Percentiles rank a stretch among this genome's conserved stretches.
These are phyloP conservation scores for Hypoxylon sp. DNA, from an alignment of 2,329 filamentous ascomycete genomes.

Conservation along the genomic window DNA sequence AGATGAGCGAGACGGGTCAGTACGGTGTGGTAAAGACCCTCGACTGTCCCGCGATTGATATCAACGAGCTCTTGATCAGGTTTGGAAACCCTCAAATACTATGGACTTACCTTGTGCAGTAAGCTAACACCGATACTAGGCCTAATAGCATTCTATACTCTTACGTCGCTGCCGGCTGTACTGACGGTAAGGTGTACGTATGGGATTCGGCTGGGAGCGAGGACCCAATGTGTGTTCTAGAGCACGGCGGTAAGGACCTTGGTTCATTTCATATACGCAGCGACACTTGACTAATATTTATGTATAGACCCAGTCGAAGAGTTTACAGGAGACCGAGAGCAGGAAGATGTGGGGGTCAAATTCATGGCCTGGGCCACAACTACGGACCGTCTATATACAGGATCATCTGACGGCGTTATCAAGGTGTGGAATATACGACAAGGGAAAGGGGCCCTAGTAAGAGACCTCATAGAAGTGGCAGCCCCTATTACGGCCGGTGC, in stretches of 20 bases:
- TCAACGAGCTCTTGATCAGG: slow-evolving; percentile 68
- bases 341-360: slow-evolving; percentile 68
- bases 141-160: slow-evolving; percentile 59
- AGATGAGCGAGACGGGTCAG: slow-evolving; percentile 43
- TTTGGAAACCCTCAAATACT: slow-evolving; percentile 37
- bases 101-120: not conserved
- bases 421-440: slow-evolving; percentile 69
- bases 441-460: slow-evolving; percentile 54
- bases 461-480: slow-evolving; percentile 61
- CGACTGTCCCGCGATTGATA: slow-evolving; percentile 66
- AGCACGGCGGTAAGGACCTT: slow-evolving; percentile 56
- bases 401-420: slow-evolving; percentile 68
- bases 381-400: slow-evolving; percentile 67
- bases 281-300: slow-evolving; percentile 25
- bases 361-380: slow-evolving; percentile 69
- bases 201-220: slow-evolving; percentile 68
- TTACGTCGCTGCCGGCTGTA: slow-evolving; percentile 68
- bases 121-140: slow-evolving; percentile 45
- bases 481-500: slow-evolving; percentile 65
- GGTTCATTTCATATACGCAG: slow-evolving; percentile 45
- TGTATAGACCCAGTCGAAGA: slow-evolving; percentile 46
- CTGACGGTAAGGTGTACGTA: slow-evolving; percentile 67
- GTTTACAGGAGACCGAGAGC: slow-evolving; percentile 56
- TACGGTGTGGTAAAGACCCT: slow-evolving; percentile 61
- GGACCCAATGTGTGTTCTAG: slow-evolving; percentile 61